phyloP scores from a whole-genome alignment of 1,284 basidiomycete species.

The Trametes polyzona region DNA sequence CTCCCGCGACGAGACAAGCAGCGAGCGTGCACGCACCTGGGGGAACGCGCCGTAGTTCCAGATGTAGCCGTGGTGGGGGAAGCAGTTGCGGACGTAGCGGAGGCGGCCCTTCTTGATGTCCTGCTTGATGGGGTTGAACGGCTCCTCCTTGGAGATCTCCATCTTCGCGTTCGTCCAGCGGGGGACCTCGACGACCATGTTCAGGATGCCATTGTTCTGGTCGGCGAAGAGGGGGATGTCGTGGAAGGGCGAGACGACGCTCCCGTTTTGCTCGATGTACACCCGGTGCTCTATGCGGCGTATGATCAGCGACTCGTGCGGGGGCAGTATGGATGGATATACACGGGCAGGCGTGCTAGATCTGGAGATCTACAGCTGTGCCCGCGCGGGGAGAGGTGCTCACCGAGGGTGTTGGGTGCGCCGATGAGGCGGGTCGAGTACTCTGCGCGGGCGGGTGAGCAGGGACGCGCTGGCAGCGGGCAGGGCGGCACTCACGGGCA shows the following conservation, averaged over 20 bases:
- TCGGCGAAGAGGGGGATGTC: conserved; percentile 97
- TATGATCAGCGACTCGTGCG: too few relatives aligned
- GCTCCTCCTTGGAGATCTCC: conserved; percentile 97
- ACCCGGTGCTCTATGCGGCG: conserved; percentile 83
- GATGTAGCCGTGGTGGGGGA: conserved; percentile 99
- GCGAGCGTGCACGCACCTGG: conserved; percentile 61
- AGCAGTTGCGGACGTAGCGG: conserved; percentile 99
- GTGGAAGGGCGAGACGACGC: conserved; percentile 91
- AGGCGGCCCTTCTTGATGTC: conserved; percentile 96
- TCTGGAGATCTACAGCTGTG: too few relatives aligned
- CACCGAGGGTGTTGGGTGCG: conserved; percentile 92
- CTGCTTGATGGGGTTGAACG: conserved; percentile 99
- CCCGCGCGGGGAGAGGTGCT: too few relatives aligned
- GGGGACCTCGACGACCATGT: conserved; percentile 99
- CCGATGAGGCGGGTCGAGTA: conserved; percentile 82
- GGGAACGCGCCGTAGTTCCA: conserved; percentile 99
- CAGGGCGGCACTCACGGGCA: conserved; percentile 49
- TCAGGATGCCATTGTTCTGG: conserved; percentile 90
- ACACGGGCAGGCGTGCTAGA: too few relatives aligned
- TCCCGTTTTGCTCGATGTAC: conserved; percentile 88
- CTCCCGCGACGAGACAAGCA: neutral
- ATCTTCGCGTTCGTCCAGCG: conserved; percentile 99
- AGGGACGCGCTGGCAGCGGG: conserved; percentile 13
- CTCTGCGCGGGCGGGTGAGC: conserved; percentile 46
- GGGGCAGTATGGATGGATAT: neutral